Conservation (phyloP, 768 basidiomycete species). For the Baorangia bicolor region DNA sequence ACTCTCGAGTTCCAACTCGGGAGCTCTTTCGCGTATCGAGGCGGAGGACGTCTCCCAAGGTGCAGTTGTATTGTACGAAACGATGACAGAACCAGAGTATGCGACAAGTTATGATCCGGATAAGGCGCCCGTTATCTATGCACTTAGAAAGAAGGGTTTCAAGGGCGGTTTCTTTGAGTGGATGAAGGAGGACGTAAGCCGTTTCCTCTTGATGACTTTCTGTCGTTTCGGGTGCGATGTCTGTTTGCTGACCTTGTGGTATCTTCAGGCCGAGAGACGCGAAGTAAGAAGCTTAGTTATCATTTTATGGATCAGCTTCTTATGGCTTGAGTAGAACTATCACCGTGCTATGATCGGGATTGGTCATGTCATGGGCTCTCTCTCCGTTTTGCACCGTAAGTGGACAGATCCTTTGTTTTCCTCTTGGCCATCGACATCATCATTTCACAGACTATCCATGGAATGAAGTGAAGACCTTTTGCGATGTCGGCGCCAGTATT, state of each 20-base stretch:
- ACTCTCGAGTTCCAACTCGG: conserved; percentile 10
- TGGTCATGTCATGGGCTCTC: conserved; percentile 21
- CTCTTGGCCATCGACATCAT: background rate
- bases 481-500: conserved; percentile 31
- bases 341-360: conserved; percentile 26
- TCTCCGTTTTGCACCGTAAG: conserved; percentile 25
- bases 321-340: conserved; percentile 16
- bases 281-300: conserved; percentile 2
- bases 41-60: conserved; percentile 12
- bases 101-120: conserved; percentile 23
- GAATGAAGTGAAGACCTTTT: conserved; percentile 25
- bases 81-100: conserved; percentile 25
- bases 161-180: conserved; percentile 23
- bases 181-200: conserved; percentile 22
- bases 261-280: conserved; percentile 11
- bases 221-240: background rate
- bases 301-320: background rate
- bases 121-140: conserved; percentile 22
- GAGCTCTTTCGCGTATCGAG: conserved; percentile 7
- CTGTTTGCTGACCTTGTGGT: background rate
- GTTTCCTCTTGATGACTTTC: background rate
- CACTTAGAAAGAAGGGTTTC: conserved; percentile 15
- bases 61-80: conserved; percentile 22
- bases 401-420: background rate
- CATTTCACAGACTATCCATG: conserved; percentile 23